A percentile compares a stretch with the other conserved stretches of the same genome.
These are phyloP conservation scores for Russula emetica DNA, from an alignment of 768 basidiomycete species.

Conservation along the genomic window DNA sequence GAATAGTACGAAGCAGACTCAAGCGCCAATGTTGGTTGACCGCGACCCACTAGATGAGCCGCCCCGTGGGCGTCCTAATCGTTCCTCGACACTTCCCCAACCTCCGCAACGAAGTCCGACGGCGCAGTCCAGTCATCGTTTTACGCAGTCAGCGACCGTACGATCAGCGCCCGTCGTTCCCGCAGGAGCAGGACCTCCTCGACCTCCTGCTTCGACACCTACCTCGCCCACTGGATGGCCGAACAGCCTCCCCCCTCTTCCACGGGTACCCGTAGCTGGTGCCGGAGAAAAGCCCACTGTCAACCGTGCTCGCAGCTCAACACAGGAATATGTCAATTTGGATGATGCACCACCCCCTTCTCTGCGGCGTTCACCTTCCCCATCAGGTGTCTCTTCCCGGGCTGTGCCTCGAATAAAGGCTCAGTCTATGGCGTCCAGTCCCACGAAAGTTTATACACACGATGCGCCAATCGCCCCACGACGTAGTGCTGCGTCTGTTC, in stretches of 20 bases:
- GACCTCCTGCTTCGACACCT: constrained; percentile 20
- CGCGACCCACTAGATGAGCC: constrained; percentile 9
- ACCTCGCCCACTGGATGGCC: constrained; percentile 26
- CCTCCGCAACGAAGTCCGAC: constrained; percentile 6
- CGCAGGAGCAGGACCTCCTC: constrained; percentile 5
- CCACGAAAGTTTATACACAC: neutral
- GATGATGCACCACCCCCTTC: constrained; percentile 28
- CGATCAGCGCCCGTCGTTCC: constrained; percentile 7
- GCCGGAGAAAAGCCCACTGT: constrained; percentile 2
- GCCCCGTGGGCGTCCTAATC: constrained; percentile 20
- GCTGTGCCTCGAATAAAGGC: constrained; percentile 3
- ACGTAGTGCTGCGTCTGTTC: constrained; percentile 21
- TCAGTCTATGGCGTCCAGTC: neutral
- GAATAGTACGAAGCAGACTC: constrained; percentile 17
- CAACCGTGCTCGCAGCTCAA: constrained; percentile 5
- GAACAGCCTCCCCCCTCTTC: constrained; percentile 19
- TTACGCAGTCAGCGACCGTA: constrained; percentile 22
- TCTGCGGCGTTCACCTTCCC: constrained; percentile 27
- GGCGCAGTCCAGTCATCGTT: constrained; percentile 15
- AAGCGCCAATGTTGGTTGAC: constrained; percentile 17
- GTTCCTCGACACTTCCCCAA: constrained; percentile 24
- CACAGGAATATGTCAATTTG: constrained; percentile 26
- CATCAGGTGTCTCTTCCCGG: constrained; percentile 11
- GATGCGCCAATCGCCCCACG: constrained; percentile 10
- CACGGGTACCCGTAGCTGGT: constrained; percentile 16